Base-by-base conservation (phyloP, 805 yeast species). In the Barnettozyma vustinii region DNA sequence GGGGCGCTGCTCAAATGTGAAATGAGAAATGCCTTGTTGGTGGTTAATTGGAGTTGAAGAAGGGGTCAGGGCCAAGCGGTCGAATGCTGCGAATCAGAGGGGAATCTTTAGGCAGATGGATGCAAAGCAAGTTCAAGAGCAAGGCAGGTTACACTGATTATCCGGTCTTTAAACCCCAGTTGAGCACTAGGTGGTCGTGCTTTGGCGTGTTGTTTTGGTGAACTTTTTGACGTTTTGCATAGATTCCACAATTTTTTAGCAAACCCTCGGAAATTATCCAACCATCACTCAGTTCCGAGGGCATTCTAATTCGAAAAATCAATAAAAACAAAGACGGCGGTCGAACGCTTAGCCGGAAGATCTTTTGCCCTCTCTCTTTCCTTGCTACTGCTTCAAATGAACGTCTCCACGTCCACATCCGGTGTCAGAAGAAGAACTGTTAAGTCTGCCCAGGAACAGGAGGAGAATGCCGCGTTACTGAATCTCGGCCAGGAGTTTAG, bases 401-500 rank as follows among this genome's bases (percentile, higher is more conserved):
- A 90, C 66, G 82, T 88, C 37, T 86, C 96, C 35, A 87, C 96
- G 36, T 87, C 96, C 45, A 87, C 97, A 4, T 77, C 88, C 44
- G 92, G 91, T 25, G 87, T 86, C 41, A 79, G 89, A 63, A 82
- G 96, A 71, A 80, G 96, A 67, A 79, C 83, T 45, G 72, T 68
- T 37, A 77, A 73, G 50, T 83, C 81, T 50, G 75, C 80, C 40
- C 60, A 58, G 40, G 91, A 83, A 50, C 96, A 87, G 55, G 97
- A 91, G 61, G 98, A 92, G 63, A 95, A 94, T 61, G 95, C 98
- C 0, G 81, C 96, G 0, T 76, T 79, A 45, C 75, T 94, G 57
- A 84, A 86, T 61, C 77, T 94, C 49, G 99, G 99, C 9, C 92
- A 96, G 25, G 99, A 94, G 69, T 94, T 94, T 63, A 91, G 84